These are phyloP conservation scores for Phytophthora kernoviae DNA, from an alignment of 352 stramenopile species.

Conservation along the genomic window DNA sequence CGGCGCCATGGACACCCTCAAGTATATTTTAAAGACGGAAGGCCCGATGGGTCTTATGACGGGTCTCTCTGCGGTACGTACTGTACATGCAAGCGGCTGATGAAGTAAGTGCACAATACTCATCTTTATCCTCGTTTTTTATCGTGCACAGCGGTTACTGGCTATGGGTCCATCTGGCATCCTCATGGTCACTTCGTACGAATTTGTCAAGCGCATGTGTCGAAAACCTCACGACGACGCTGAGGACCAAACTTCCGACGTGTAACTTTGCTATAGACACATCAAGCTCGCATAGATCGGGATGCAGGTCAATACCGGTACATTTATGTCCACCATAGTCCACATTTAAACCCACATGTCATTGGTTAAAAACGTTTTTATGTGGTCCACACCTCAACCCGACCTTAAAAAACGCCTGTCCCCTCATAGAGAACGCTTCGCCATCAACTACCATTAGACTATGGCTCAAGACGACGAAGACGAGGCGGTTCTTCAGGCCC, in stretches of 20 bases:
- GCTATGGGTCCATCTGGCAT: constrained; percentile 85
- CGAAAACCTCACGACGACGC: constrained; percentile 48
- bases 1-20: constrained; percentile 78
- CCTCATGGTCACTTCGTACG: constrained; percentile 88
- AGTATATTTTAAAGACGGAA: constrained; percentile 83
- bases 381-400: no score
- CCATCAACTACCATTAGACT: neutral
- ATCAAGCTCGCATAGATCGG: no score
- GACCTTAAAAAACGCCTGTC: no score
- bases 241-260: neutral
- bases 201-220: constrained; percentile 90
- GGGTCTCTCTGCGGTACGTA: constrained; percentile 74
- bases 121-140: constrained; percentile 12
- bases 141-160: constrained; percentile 59
- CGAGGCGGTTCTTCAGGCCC: constrained; percentile 21
- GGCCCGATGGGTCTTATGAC: constrained; percentile 81
- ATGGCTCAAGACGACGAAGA: constrained; percentile 18
- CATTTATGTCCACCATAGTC: no score
- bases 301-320: no score
- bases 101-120: neutral
- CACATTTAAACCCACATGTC: no score
- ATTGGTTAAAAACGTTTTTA: no score
- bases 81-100: neutral
- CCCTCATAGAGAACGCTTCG: neutral
- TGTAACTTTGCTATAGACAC: constrained; percentile 5